These are phyloP conservation scores for Brasilioporus rufonigricans DNA, from an alignment of 768 basidiomycete species.

Conservation along the genomic window DNA sequence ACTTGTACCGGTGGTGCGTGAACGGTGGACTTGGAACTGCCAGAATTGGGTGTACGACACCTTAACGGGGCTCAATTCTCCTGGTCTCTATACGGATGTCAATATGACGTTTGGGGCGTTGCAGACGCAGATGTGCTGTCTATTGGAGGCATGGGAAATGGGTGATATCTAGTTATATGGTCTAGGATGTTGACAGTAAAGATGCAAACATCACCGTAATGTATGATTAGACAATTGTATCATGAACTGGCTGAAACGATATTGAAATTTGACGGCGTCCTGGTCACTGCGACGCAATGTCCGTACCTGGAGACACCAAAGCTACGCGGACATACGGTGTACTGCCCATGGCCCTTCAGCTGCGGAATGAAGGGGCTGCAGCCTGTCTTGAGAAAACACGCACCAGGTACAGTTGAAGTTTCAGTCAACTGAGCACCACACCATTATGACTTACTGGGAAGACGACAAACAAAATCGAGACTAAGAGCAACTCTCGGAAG, in stretches of 20 bases:
- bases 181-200: not conserved
- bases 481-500: too few relatives aligned
- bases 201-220: not conserved
- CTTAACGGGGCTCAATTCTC: constrained; percentile 11
- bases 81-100: constrained; percentile 15
- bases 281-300: too few relatives aligned
- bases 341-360: too few relatives aligned
- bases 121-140: constrained; percentile 25
- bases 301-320: too few relatives aligned
- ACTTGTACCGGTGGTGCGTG: constrained; percentile 13
- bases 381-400: too few relatives aligned
- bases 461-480: too few relatives aligned
- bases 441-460: too few relatives aligned
- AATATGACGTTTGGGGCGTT: constrained; percentile 12
- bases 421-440: too few relatives aligned
- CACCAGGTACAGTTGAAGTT: too few relatives aligned
- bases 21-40: constrained; percentile 23
- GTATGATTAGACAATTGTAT: not conserved
- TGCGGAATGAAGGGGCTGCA: too few relatives aligned
- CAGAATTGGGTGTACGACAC: constrained; percentile 30
- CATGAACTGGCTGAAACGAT: not conserved
- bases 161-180: constrained; percentile 20
- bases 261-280: not conserved
- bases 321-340: too few relatives aligned
- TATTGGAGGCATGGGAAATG: constrained; percentile 30